These are phyloP conservation scores for Malassezia cuniculi DNA, from an alignment of 1,284 basidiomycete genomes.

Conservation along the genomic window DNA sequence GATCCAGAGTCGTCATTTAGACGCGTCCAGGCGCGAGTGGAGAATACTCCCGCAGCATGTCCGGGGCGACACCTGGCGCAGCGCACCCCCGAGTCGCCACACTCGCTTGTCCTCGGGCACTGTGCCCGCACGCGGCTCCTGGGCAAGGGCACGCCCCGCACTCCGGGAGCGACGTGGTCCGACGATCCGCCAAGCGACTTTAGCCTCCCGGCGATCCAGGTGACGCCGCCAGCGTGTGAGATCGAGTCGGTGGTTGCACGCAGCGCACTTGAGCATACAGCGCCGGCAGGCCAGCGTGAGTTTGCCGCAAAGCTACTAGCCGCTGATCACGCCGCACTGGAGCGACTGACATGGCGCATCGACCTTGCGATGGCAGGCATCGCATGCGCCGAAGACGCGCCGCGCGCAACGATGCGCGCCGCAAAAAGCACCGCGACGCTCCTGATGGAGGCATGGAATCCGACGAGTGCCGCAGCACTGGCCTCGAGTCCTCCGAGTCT, in stretches of 20 bases:
- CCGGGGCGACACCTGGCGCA: too few species aligned
- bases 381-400: neutral
- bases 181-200: too few species aligned
- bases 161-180: slow-evolving; percentile 6
- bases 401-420: slow-evolving; percentile 1
- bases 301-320: slow-evolving; percentile 8
- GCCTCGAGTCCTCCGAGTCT: slow-evolving; percentile 10
- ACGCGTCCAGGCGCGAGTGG: slow-evolving; percentile 1
- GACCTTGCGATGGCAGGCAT: slow-evolving; percentile 8
- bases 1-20: slow-evolving; percentile 5
- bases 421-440: neutral
- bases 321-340: slow-evolving; percentile 10
- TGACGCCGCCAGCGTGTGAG: slow-evolving; percentile 10
- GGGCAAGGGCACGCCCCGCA: slow-evolving; percentile 4
- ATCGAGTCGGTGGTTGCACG: slow-evolving; percentile 2
- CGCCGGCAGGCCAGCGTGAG: slow-evolving; percentile 6
- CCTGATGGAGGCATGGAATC: slow-evolving; percentile 9
- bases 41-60: neutral
- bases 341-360: slow-evolving; percentile 8
- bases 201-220: slow-evolving; percentile 6
- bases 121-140: slow-evolving; percentile 2
- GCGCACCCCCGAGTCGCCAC: slow-evolving; percentile 11
- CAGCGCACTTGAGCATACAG: neutral
- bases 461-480: slow-evolving; percentile 1
- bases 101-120: slow-evolving; percentile 6